phyloP scores from a whole-genome alignment of 164 flowering plant species.

The Akebia trifoliata region DNA sequence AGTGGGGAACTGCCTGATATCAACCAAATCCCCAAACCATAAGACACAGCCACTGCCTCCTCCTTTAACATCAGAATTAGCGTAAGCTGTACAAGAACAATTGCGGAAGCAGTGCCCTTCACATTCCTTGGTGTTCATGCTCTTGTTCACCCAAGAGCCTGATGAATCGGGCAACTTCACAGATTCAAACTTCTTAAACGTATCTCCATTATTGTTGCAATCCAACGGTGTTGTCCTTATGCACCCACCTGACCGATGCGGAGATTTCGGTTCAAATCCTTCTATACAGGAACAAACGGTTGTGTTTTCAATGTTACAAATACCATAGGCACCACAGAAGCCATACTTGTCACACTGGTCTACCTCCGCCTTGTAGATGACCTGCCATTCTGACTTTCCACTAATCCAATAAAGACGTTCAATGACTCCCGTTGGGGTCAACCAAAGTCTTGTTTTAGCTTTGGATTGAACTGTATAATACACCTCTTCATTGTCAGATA shows the following conservation, averaged over 20 bases:
- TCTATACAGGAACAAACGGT: conserved; percentile 8
- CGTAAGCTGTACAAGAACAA: conserved; percentile 36
- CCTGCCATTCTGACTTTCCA: background rate
- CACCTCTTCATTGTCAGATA: too few relatives aligned
- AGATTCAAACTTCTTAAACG: conserved; percentile 4
- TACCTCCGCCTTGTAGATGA: background rate
- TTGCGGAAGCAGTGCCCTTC: conserved; percentile 17
- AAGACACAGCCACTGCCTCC: conserved; percentile 23
- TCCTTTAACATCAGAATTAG: conserved; percentile 6
- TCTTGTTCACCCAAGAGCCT: conserved; percentile 12
- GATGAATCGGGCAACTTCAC: conserved; percentile 30
- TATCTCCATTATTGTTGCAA: conserved; percentile 12
- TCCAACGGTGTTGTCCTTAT: background rate
- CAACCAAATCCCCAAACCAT: conserved; percentile 28
- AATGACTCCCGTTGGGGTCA: background rate
- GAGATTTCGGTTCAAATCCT: conserved; percentile 11
- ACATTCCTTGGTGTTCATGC: conserved; percentile 24
- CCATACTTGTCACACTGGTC: conserved; percentile 5
- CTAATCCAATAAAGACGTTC: background rate
- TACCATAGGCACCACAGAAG: conserved; percentile 1
- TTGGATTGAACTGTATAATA: too few relatives aligned
- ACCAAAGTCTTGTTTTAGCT: too few relatives aligned
- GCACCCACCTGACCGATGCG: conserved; percentile 21
- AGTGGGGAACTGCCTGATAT: conserved; percentile 6
- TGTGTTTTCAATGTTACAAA: background rate